Conservation (phyloP, 345 rosid genomes). For the Murraya koenigii region DNA sequence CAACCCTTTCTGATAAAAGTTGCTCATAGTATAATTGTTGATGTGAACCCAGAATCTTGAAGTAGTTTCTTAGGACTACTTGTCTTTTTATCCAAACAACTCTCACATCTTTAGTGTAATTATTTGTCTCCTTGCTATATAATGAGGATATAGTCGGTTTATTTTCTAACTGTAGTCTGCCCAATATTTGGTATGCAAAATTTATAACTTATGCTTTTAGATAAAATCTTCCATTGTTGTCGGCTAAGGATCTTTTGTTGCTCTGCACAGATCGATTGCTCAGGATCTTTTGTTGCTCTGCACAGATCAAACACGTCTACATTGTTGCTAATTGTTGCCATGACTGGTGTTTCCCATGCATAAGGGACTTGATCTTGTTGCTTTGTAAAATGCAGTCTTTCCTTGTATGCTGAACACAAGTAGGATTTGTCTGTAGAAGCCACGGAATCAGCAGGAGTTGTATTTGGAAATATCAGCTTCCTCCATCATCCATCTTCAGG, state of each 20-base stretch:
- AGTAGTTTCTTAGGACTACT: background rate
- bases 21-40: background rate
- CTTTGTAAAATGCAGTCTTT: background rate
- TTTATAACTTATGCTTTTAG: no score
- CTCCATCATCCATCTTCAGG: background rate
- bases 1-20: background rate
- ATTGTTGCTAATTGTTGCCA: constrained; percentile 1
- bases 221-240: no score
- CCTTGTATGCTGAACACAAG: background rate
- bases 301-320: background rate
- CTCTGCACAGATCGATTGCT: background rate
- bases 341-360: background rate
- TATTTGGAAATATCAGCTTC: background rate
- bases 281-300: background rate
- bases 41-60: background rate
- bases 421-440: background rate
- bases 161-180: background rate
- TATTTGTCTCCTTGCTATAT: background rate
- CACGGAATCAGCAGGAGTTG: background rate
- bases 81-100: background rate
- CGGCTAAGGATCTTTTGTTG: background rate
- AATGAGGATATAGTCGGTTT: background rate
- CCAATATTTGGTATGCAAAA: background rate
- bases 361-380: background rate
- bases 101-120: background rate